A percentile compares a stretch with the other conserved stretches of the same genome.
These are phyloP conservation scores for Penicillium sp. DNA, from an alignment of 2,329 filamentous ascomycete species.

Conservation along the genomic window DNA sequence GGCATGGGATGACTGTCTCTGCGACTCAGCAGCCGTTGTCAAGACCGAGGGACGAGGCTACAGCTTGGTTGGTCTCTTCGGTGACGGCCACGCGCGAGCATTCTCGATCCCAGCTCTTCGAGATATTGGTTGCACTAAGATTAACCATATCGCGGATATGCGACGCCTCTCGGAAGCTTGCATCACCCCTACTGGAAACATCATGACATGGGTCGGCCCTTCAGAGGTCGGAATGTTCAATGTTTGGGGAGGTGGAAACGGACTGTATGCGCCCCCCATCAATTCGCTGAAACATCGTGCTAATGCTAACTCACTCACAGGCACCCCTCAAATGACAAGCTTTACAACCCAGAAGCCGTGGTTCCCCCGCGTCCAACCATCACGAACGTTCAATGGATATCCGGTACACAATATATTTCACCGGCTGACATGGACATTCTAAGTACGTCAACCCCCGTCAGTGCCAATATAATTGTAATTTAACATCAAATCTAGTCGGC, in stretches of 20 bases:
- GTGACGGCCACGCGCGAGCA: conserved; percentile 74
- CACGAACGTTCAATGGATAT: conserved; percentile 93
- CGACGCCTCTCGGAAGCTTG: conserved; percentile 67
- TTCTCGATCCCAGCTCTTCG: conserved; percentile 86
- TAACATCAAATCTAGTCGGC: conserved; percentile 56
- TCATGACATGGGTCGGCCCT: conserved; percentile 85
- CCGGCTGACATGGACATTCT: conserved; percentile 84
- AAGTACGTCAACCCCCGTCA: conserved; percentile 45
- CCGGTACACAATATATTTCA: conserved; percentile 87
- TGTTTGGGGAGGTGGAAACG: conserved; percentile 74
- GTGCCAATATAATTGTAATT: background rate
- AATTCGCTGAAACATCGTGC: background rate
- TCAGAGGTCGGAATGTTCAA: conserved; percentile 82
- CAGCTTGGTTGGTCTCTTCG: conserved; percentile 80
- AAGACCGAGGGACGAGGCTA: conserved; percentile 73
- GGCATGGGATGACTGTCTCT: conserved; percentile 78
- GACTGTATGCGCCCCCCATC: conserved; percentile 52
- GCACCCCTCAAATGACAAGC: conserved; percentile 61
- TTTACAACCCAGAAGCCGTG: conserved; percentile 73
- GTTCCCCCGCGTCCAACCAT: conserved; percentile 86
- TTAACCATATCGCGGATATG: conserved; percentile 69
- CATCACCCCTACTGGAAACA: conserved; percentile 74
- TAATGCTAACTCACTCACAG: conserved; percentile 37
- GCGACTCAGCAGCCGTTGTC: conserved; percentile 75
- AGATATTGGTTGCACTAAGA: conserved; percentile 69